Evolutionary conservation across 164 flowering plant species (phyloP), one percentile per base, ranked within the genome.

Genomic region (Piper betle): DNA sequence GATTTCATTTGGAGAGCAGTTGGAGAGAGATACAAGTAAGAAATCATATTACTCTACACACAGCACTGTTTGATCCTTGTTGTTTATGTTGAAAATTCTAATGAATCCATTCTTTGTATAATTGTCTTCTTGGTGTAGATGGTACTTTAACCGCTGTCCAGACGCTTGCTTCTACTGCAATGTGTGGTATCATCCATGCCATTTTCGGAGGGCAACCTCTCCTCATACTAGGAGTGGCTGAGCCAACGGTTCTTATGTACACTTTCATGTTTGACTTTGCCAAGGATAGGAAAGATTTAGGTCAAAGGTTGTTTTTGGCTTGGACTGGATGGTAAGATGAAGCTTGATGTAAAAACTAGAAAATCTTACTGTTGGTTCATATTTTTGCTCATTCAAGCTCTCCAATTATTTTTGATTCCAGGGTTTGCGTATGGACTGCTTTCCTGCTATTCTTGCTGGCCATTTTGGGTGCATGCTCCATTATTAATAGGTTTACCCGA

Each of bases 391-490:
- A 25, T 20, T 57, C 39, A 13, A 5, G n/a, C 5, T 50, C 16
- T 61, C 33, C 25, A 17, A 40, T 39, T 40, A 60, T 61, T 60
- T 37, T 52, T 61, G 4, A 48, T 50, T 69, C 53, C 70, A 86
- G 98, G 98, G 98, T 93, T 60, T 93, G 97, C 65, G 92, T 87
- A 6, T 93, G 98, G 98, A 93, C 97, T 3, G 88, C 97, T 16
- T 60, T 81, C 69, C 73, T 93, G 76, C 94, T 93, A 37, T 84
- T 93, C 79, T 71, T 83, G 75, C 78, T 93, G 64, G 86, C 96
- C 43, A 58, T 87, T 57, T 68, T 89, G 64, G 96, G 96, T 50
- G 98, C 97, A 55, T 93, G 98, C 81, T 90, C 97, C 40, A 79
- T 93, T 37, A 93, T 93, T 70, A 93, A 87, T 68, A 76, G 97